Base-by-base conservation (phyloP, 768 basidiomycete genomes). In the Dioszegia crocea region DNA sequence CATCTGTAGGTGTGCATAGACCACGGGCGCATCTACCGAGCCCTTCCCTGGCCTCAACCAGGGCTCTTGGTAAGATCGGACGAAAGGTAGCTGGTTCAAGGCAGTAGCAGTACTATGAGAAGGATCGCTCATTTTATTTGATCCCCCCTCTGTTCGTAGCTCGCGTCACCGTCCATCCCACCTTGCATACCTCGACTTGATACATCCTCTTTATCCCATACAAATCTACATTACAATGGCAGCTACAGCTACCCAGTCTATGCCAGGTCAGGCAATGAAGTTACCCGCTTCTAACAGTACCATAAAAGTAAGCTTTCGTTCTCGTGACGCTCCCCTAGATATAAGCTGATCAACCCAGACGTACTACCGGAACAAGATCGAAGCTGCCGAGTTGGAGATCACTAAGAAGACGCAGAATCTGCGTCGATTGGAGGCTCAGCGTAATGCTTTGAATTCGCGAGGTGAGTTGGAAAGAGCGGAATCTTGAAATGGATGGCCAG, bases 341-440 rank as follows among this genome's bases (percentile, higher is more conserved):
- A 19, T 10, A 19, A 46, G 23, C 38, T 23, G 44, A 47, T 16
- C 44, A 27, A 39, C 29, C 30, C 31, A 91, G 73, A 84, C 87
- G 0, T 99, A 94, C 81, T 97, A 93, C 74, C 89, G 92, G 76
- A 86, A 90, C 17, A 99, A 97, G 80, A 97, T 97, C 33, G 92
- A 97, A 74, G 81, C 87, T 9, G 87, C 92, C 1, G 94, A 98
- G 70, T 82, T 96, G 27, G 83, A 88, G 40, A 96, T 97, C 64
- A 96, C 93, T 78, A 86, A 91, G 78, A 94, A 92, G 78, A 96
- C 93, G 0, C 92, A 97, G 81, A 97, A 98, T 79, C 75, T 99
- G 56, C 83, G 94, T 23, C 88, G 94, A 56, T 80, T 98, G 68
- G 94, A 99, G 79, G 96, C 94, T 6, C 93, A 97, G 76, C 82